phyloP scores from a whole-genome alignment of 2,329 filamentous ascomycete species.

The Verticillium nubilum region DNA sequence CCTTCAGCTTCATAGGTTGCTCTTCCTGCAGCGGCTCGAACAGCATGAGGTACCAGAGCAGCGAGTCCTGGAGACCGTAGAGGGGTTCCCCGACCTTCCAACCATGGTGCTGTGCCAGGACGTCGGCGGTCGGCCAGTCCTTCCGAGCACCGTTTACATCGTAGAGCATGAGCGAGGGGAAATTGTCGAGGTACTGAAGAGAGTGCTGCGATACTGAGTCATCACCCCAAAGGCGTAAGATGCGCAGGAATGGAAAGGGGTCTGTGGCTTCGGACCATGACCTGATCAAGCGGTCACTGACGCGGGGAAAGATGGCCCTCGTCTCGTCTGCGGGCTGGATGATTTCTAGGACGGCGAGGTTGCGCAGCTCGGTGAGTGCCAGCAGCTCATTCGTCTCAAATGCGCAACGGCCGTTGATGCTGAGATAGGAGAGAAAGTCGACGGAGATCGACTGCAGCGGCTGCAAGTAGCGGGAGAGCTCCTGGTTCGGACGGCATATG shows the following conservation, averaged over 20 bases:
- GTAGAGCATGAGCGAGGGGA: constrained; percentile 39
- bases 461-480: constrained; percentile 27
- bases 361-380: constrained; percentile 33
- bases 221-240: constrained; percentile 40
- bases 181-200: constrained; percentile 32
- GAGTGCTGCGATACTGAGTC: constrained; percentile 31
- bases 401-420: constrained; percentile 28
- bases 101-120: constrained; percentile 19
- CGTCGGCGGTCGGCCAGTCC: constrained; percentile 27
- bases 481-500: constrained; percentile 27
- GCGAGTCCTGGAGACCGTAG: constrained; percentile 22
- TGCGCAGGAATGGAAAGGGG: constrained; percentile 40
- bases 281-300: constrained; percentile 39
- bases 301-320: constrained; percentile 23
- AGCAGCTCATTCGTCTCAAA: constrained; percentile 34
- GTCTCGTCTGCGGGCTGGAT: constrained; percentile 29
- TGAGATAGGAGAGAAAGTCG: constrained; percentile 35
- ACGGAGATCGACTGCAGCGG: constrained; percentile 29
- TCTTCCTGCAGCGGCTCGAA: constrained; percentile 22
- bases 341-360: constrained; percentile 43
- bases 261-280: constrained; percentile 35
- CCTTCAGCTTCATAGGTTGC: constrained; percentile 15
- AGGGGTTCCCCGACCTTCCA: constrained; percentile 25
- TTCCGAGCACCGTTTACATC: constrained; percentile 30
- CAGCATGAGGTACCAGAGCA: constrained; percentile 28